Evolutionary conservation across 495 filamentous ascomycete genomes (phyloP).

Genomic region (Penicillium mononematosum): DNA sequence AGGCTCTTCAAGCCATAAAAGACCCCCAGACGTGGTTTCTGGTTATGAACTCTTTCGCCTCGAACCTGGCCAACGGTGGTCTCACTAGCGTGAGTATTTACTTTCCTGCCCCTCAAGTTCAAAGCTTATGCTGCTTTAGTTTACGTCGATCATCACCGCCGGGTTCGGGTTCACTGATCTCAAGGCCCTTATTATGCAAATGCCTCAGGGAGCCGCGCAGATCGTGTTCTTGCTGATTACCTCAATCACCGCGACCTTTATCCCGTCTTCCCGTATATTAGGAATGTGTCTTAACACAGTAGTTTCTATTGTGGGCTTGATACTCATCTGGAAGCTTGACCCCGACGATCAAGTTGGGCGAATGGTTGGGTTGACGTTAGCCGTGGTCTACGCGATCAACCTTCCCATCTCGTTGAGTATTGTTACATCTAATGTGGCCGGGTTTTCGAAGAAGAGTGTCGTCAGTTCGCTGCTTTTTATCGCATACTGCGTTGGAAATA

Average conservation of each 20-base stretch:
- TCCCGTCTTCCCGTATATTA: constrained; percentile 30
- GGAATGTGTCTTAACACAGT: constrained; percentile 37
- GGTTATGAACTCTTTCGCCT: constrained; percentile 31
- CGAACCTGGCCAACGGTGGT: constrained; percentile 30
- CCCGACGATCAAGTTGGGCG: constrained; percentile 49
- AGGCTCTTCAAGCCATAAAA: constrained; percentile 29
- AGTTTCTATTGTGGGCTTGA: constrained; percentile 52
- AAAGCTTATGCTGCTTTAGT: constrained; percentile 22
- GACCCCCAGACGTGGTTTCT: constrained; percentile 38
- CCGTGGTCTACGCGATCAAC: constrained; percentile 50
- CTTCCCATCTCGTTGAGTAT: constrained; percentile 56
- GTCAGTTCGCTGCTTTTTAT: constrained; percentile 29
- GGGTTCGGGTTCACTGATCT: constrained; percentile 42
- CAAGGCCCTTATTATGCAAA: constrained; percentile 40
- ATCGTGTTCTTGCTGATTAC: constrained; percentile 38
- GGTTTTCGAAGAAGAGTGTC: constrained; percentile 32
- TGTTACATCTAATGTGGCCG: constrained; percentile 60
- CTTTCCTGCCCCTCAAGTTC: background rate
- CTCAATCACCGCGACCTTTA: constrained; percentile 29
- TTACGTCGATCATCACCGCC: constrained; percentile 41
- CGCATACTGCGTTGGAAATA: constrained; percentile 57
- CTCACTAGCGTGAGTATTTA: constrained; percentile 27
- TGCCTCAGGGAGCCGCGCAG: constrained; percentile 40
- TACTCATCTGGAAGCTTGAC: constrained; percentile 60
- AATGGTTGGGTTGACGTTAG: constrained; percentile 55